Evolutionary conservation across 2,329 filamentous ascomycete genomes (phyloP).

Genomic region (Phyllachora maydis): DNA sequence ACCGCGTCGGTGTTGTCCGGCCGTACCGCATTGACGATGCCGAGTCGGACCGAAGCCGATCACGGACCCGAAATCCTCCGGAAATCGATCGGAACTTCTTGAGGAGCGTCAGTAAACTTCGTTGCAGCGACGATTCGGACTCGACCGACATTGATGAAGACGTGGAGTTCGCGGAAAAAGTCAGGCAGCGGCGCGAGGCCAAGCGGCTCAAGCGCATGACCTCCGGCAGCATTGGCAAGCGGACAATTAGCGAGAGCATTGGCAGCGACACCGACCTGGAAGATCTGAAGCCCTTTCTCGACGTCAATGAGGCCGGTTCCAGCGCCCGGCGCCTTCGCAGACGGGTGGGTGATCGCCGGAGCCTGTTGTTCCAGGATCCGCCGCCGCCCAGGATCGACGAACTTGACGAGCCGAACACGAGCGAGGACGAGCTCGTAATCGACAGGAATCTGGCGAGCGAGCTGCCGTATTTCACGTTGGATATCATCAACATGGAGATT

Average conservation of each 20-base stretch:
- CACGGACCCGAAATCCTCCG: slow-evolving; percentile 12
- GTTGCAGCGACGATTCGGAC: slow-evolving; percentile 17
- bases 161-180: no score
- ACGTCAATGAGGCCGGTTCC: slow-evolving; percentile 19
- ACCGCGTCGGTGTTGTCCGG: slow-evolving; percentile 18
- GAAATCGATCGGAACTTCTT: slow-evolving; percentile 21
- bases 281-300: slow-evolving; percentile 15
- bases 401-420: slow-evolving; percentile 28
- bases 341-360: slow-evolving; percentile 21
- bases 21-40: slow-evolving; percentile 25
- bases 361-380: slow-evolving; percentile 26
- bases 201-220: slow-evolving; percentile 23
- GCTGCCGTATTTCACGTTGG: slow-evolving; percentile 26
- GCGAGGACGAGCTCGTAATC: slow-evolving; percentile 19
- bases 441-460: slow-evolving; percentile 22
- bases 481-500: slow-evolving; percentile 30
- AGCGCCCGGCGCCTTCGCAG: slow-evolving; percentile 25
- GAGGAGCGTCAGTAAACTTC: slow-evolving; percentile 21
- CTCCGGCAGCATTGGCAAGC: slow-evolving; percentile 31
- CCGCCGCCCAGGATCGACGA: slow-evolving; percentile 29
- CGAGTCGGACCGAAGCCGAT: slow-evolving; percentile 18
- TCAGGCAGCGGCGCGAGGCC: slow-evolving; percentile 16
- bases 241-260: slow-evolving; percentile 26
- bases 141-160: slow-evolving; percentile 17
- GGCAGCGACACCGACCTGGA: slow-evolving; percentile 26